These are phyloP conservation scores for Priceomyces carsonii DNA, from an alignment of 805 yeast species.

Conservation along the genomic window DNA sequence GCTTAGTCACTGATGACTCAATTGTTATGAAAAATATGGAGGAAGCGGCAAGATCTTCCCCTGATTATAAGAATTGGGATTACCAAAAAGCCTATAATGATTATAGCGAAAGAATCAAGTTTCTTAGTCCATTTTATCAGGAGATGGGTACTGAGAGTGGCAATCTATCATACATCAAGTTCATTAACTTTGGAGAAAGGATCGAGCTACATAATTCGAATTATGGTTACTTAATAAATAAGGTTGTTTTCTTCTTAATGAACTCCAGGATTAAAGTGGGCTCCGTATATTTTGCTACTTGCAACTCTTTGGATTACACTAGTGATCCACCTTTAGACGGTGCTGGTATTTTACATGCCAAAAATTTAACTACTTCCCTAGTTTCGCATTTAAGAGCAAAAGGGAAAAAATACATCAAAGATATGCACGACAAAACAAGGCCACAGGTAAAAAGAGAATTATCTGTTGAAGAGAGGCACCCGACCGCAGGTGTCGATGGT, in stretches of 20 bases:
- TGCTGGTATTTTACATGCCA: conserved; percentile 71
- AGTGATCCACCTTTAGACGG: conserved; percentile 81
- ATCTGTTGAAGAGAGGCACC: conserved; percentile 41
- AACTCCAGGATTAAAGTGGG: conserved; percentile 86
- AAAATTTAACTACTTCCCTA: conserved; percentile 60
- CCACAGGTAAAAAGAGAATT: conserved; percentile 9
- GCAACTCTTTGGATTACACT: conserved; percentile 61
- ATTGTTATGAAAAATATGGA: conserved; percentile 71
- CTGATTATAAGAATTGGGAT: conserved; percentile 81
- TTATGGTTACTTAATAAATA: conserved; percentile 85
- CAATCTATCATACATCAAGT: conserved; percentile 70
- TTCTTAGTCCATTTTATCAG: conserved; percentile 70
- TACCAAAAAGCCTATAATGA: conserved; percentile 73
- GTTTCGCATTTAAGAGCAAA: conserved; percentile 32
- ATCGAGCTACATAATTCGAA: conserved; percentile 78
- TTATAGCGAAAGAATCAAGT: conserved; percentile 69
- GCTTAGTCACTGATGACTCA: conserved; percentile 71
- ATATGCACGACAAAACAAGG: conserved; percentile 2
- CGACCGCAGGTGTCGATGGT: conserved; percentile 56
- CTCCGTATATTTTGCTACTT: conserved; percentile 88
- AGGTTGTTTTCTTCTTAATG: conserved; percentile 90
- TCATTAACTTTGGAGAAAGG: conserved; percentile 87
- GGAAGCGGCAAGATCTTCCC: conserved; percentile 80
- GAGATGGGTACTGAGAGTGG: conserved; percentile 56
- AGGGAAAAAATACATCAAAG: conserved; percentile 33